phyloP scores from a whole-genome alignment of 441 rosid species.

The Kokia cookei region DNA sequence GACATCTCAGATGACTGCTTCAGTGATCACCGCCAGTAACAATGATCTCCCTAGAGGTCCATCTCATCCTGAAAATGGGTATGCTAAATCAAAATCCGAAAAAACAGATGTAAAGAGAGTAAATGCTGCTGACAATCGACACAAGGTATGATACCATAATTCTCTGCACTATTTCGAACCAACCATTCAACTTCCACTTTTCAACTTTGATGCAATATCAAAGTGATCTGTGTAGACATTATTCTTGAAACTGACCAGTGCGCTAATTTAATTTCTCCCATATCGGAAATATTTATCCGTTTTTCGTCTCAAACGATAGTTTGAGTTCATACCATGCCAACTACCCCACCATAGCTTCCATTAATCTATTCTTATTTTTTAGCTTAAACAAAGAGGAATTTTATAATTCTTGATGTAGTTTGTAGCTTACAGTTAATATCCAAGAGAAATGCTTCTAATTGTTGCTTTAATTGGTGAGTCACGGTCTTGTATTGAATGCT shows the following conservation, averaged over 20 bases:
- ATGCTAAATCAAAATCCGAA: constrained; percentile 30
- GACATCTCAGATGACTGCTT: constrained; percentile 23
- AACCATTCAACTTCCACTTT: constrained; percentile 5
- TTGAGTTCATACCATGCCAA: constrained; percentile 8
- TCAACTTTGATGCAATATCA: constrained; percentile 17
- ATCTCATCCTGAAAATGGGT: constrained; percentile 40
- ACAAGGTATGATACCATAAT: constrained; percentile 20
- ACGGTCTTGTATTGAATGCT: neutral
- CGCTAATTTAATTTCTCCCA: constrained; percentile 15
- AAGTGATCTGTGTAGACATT: constrained; percentile 11
- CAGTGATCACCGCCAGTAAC: constrained; percentile 16
- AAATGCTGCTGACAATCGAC: constrained; percentile 12
- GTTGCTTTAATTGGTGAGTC: neutral
- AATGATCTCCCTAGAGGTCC: constrained; percentile 29
- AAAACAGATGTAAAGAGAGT: constrained; percentile 16
- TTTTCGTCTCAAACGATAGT: constrained; percentile 8
- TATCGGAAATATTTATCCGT: constrained; percentile 13
- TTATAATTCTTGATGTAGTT: constrained; percentile 16
- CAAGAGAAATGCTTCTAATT: neutral
- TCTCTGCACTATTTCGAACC: constrained; percentile 4
- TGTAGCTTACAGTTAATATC: constrained; percentile 10
- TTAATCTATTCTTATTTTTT: constrained; percentile 12
- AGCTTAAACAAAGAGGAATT: constrained; percentile 8
- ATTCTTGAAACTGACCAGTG: constrained; percentile 19
- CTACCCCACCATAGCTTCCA: constrained; percentile 11